Evolutionary conservation across 2,329 filamentous ascomycete species (phyloP), one percentile per base, ranked within the genome.

Genomic region (Colletotrichum spinosum): DNA sequence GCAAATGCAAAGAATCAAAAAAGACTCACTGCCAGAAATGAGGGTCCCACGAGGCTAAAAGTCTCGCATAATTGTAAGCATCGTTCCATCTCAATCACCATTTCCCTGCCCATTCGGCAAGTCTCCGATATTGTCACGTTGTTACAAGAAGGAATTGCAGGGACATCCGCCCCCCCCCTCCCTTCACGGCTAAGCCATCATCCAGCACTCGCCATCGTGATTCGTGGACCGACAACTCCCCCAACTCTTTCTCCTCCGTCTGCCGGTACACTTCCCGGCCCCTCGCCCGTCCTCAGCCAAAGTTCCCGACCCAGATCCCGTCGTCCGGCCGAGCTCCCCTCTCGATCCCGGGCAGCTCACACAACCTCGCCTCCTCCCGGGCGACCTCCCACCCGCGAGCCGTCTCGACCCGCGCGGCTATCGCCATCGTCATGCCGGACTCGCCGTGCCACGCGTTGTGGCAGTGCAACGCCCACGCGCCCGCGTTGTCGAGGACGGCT

Each of bases 401-500:
- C 5, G 77, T 71, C 5, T 70, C 70, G 1, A 78, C 76, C 10
- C 71, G 69, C 1, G 76, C 78, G 10, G 80, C 70, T 58, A 90
- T 82, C 72, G 88, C 85, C 87, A 90, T 89, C 38, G 83, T 64
- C 78, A 88, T 80, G 1, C 86, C 86, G 1, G 85, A 82, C 68
- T 87, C 85, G 0, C 81, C 79, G 70, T 89, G 86, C 86, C 86
- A 89, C 0, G 79, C 77, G 63, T 87, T 82, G 68, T 88, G 86
- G 68, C 86, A 88, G 71, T 88, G 86, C 25, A 88, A 81, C 0
- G 83, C 79, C 86, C 86, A 88, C 2, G 85, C 69, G 1, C 86
- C 86, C 0, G 86, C 82, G 70, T 88, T 88, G 65, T 88, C 85
- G 0, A 86, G 79, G 3, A 86, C 77, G 12, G 88, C 81, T 59